These are phyloP conservation scores for Lactarius deliciosus DNA, from an alignment of 768 basidiomycete genomes.

Conservation along the genomic window DNA sequence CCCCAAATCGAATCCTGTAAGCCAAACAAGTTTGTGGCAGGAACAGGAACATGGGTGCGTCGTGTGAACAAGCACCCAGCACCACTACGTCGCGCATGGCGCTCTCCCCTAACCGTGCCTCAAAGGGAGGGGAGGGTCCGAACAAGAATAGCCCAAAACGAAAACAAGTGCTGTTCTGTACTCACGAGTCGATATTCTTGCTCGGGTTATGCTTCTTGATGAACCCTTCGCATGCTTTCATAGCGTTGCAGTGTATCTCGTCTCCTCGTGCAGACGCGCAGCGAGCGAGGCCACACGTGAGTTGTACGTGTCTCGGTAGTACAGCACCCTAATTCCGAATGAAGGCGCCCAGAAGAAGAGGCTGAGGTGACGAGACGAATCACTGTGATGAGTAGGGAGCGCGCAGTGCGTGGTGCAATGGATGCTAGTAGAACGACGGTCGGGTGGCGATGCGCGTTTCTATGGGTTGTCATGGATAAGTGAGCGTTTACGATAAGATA, in stretches of 20 bases:
- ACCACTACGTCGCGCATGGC: background rate
- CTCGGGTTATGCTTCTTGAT: constrained; percentile 11
- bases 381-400: too few relatives aligned
- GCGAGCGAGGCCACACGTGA: background rate
- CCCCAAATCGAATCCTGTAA: background rate
- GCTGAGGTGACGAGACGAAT: too few relatives aligned
- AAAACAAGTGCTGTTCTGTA: background rate
- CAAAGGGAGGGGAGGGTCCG: background rate
- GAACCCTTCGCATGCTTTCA: background rate
- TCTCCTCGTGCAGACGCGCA: background rate
- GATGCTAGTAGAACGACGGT: too few relatives aligned
- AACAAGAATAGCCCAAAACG: background rate
- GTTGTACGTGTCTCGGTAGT: constrained; percentile 6
- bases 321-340: background rate
- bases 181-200: constrained; percentile 17
- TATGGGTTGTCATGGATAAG: too few relatives aligned
- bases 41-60: background rate
- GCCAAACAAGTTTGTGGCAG: background rate
- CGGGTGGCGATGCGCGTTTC: too few relatives aligned
- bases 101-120: background rate
- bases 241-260: constrained; percentile 1
- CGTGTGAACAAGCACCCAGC: background rate
- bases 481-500: too few relatives aligned
- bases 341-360: constrained; percentile 12
- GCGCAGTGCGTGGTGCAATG: too few relatives aligned